Percentiles rank a stretch among this genome's conserved stretches.
phyloP scores from a whole-genome alignment of 139 green algal genomes.

The Trebouxia sp. region DNA sequence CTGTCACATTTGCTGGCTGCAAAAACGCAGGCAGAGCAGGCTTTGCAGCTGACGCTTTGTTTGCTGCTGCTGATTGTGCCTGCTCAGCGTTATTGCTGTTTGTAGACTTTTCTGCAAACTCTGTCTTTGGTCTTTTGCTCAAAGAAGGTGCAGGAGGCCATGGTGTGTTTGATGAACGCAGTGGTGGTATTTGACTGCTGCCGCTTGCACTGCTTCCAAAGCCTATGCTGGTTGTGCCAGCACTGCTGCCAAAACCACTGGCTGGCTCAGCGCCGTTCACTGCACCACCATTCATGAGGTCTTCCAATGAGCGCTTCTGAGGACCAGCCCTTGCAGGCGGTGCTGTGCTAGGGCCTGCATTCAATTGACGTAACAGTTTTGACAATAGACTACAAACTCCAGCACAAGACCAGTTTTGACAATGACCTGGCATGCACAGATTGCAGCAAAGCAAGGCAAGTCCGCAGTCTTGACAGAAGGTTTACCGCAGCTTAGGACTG shows the following conservation, averaged over 20 bases:
- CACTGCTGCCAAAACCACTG: neutral
- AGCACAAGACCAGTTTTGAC: too few species aligned
- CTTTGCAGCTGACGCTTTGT: neutral
- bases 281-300: constrained; percentile 48
- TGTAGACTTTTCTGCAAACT: neutral
- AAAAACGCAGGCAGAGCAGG: constrained; percentile 46
- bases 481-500: too few species aligned
- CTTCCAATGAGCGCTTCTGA: constrained; percentile 49
- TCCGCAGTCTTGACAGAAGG: too few species aligned
- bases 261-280: neutral
- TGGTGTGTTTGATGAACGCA: neutral
- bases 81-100: neutral
- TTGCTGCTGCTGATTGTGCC: neutral
- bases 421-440: too few species aligned
- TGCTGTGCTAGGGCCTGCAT: too few species aligned
- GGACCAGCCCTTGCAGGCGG: neutral
- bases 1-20: constrained; percentile 35
- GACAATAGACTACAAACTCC: neutral
- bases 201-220: constrained; percentile 25
- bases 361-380: neutral
- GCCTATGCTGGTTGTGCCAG: constrained; percentile 32
- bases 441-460: too few species aligned
- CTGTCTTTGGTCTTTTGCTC: neutral
- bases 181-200: neutral
- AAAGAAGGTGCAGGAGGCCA: neutral